Conservation (phyloP, 2,329 filamentous ascomycete genomes). For the Scedosporium minutisporum region DNA sequence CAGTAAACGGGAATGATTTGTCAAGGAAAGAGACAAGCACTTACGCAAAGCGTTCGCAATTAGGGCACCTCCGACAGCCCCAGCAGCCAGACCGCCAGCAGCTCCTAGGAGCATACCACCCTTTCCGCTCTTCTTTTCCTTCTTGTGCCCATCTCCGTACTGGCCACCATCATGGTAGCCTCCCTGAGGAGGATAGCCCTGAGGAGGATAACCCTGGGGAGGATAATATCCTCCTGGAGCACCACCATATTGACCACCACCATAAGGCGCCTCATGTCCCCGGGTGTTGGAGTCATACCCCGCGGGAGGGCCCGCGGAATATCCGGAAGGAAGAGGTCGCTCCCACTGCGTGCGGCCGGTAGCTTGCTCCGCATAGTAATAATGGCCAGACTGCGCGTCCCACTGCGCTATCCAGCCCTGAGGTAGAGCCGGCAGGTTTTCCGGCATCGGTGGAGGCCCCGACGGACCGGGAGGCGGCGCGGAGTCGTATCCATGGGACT, state of each 20-base stretch:
- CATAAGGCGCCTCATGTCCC: not conserved
- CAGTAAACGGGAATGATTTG: not conserved
- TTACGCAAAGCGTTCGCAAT: slow-evolving; percentile 46
- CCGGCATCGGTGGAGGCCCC: slow-evolving; percentile 14
- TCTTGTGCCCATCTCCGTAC: slow-evolving; percentile 11
- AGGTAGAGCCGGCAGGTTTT: slow-evolving; percentile 39
- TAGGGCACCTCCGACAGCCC: slow-evolving; percentile 47
- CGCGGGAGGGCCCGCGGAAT: not conserved
- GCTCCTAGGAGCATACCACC: slow-evolving; percentile 49
- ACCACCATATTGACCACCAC: not conserved
- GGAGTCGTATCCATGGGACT: slow-evolving; percentile 12
- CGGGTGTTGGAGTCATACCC: slow-evolving; percentile 8
- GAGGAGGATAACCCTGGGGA: not conserved
- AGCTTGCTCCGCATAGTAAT: slow-evolving; percentile 55
- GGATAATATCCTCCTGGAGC: not conserved
- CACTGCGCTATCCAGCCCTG: slow-evolving; percentile 54
- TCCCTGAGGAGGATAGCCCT: slow-evolving; percentile 13
- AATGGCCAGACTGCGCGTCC: slow-evolving; percentile 50
- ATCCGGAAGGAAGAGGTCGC: slow-evolving; percentile 28
- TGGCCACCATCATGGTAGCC: slow-evolving; percentile 9
- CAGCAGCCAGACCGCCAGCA: slow-evolving; percentile 48
- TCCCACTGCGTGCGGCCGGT: slow-evolving; percentile 58
- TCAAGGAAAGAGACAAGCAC: slow-evolving; percentile 14
- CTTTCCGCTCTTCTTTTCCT: slow-evolving; percentile 33
- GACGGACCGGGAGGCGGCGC: slow-evolving; percentile 7